Conservation (phyloP, 148 eudicot genomes). For the Dianthus caryophyllus region DNA sequence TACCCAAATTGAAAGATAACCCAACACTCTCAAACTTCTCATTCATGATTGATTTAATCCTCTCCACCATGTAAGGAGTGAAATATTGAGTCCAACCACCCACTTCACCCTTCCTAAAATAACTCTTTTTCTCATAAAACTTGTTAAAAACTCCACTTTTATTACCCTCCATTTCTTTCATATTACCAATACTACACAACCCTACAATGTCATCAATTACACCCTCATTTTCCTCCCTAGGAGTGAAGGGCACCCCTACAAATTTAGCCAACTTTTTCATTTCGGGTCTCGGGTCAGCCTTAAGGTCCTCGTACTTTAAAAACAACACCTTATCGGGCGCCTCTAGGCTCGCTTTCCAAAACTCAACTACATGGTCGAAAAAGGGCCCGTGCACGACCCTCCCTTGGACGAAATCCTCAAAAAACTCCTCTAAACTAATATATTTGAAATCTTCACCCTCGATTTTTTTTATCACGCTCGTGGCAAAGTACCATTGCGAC, state of each 20-base stretch:
- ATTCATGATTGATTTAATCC: not conserved
- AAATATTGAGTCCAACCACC: constrained; percentile 19
- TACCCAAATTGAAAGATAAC: not conserved
- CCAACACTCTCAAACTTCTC: constrained; percentile 1
- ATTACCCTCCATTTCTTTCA: constrained; percentile 23
- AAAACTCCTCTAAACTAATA: constrained; percentile 12
- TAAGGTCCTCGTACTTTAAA: constrained; percentile 28
- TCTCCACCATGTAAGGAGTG: constrained; percentile 6
- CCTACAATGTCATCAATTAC: constrained; percentile 17
- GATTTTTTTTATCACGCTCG: not conserved
- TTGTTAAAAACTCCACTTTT: constrained; percentile 14
- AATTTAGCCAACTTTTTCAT: constrained; percentile 25
- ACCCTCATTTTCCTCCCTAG: constrained; percentile 18
- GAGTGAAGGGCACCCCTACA: constrained; percentile 17
- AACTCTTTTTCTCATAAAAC: constrained; percentile 10
- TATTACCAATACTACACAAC: constrained; percentile 18
- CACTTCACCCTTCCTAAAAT: constrained; percentile 22
- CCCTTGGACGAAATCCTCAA: constrained; percentile 13
- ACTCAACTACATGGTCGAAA: constrained; percentile 20
- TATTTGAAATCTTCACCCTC: constrained; percentile 3
- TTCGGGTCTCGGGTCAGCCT: not conserved
- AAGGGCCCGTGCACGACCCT: not conserved
- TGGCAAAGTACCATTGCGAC: constrained; percentile 7
- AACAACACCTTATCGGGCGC: constrained; percentile 20
- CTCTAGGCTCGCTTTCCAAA: constrained; percentile 16